Base-by-base conservation (phyloP, 2,329 filamentous ascomycete species). In the Amauroascus niger region DNA sequence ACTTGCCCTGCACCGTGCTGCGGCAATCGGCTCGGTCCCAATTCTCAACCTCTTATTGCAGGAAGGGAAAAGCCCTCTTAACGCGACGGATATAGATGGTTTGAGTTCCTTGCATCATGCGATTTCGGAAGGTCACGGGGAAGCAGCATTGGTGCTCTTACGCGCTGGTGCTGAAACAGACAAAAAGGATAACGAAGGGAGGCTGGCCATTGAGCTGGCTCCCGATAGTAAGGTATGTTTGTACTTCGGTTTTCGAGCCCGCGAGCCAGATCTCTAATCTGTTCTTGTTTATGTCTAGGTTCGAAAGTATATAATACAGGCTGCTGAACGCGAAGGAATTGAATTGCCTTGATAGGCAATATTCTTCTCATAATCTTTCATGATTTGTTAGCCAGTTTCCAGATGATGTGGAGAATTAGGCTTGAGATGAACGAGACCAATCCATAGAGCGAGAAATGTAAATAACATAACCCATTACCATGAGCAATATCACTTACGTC, bases 61-160 rank as follows among this genome's bases (percentile, higher is more conserved):
- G 63, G 80, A 87, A 61, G 78, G 76, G 60, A 79, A 77, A 58
- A 95, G 88, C 59, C 90, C 91, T 0, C 66, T 97, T 22, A 88
- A 95, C 68, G 83, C 88, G 1, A 83, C 85, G 1, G 93, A 98
- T 71, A 74, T 76, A 33, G 82, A 88, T 60, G 91, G 91, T 0
- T 83, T 87, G 67, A 97, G 93, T 22, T 85, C 93, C 2, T 74
- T 98, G 63, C 93, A 98, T 71, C 93, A 98, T 66, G 74, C 74
- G 6, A 69, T 77, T 49, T 71, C 72, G 0, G 74, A 77, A 65
- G 81, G 81, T 0, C 79, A 83, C 66, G 81, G 89, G 1, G 89
- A 96, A 68, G 82, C 88, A 2, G 93, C 93, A 0, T 75, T 97
- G 45, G 78, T 84, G 18, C 71, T 98, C 57, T 72, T 98, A 37